phyloP scores from a whole-genome alignment of 306 rosid genomes.

The Cicer cuneatum region DNA sequence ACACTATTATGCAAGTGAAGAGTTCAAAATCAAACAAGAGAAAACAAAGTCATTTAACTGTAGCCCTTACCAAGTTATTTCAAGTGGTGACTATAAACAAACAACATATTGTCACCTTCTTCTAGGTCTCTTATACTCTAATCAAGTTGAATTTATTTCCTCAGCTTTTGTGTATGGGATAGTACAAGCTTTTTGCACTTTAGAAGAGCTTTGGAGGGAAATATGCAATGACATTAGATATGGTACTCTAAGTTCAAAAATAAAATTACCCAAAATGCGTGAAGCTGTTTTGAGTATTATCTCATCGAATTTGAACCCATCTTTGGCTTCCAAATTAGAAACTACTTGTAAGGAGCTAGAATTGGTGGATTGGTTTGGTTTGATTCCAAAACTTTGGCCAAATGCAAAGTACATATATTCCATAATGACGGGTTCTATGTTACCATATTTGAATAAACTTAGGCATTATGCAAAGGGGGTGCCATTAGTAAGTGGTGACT shows the following conservation, averaged over 20 bases:
- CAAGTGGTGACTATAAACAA: slow-evolving; percentile 76
- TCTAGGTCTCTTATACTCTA: slow-evolving; percentile 74
- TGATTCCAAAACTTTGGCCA: slow-evolving; percentile 80
- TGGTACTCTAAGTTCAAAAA: slow-evolving; percentile 56
- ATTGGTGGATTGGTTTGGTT: slow-evolving; percentile 62
- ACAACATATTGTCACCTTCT: slow-evolving; percentile 91
- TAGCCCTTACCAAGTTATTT: slow-evolving; percentile 85
- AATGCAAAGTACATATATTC: slow-evolving; percentile 85
- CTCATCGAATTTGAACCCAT: slow-evolving; percentile 51
- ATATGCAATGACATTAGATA: slow-evolving; percentile 63
- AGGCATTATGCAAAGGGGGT: slow-evolving; percentile 74
- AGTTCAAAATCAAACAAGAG: slow-evolving; percentile 83
- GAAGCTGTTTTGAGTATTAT: slow-evolving; percentile 59
- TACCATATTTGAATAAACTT: slow-evolving; percentile 72
- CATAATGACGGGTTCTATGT: slow-evolving; percentile 96
- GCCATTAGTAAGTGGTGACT: slow-evolving; percentile 84
- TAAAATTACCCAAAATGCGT: slow-evolving; percentile 55
- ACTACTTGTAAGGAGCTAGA: slow-evolving; percentile 59
- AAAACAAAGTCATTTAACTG: slow-evolving; percentile 75
- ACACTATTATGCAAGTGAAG: slow-evolving; percentile 83
- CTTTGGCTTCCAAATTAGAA: slow-evolving; percentile 59
- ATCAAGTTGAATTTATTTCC: slow-evolving; percentile 74
- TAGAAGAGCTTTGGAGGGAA: slow-evolving; percentile 77
- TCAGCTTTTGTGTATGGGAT: slow-evolving; percentile 83
- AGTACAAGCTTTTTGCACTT: slow-evolving; percentile 67